Evolutionary conservation across 2,329 filamentous ascomycete genomes (phyloP).

Genomic region (Colletotrichum costaricense): DNA sequence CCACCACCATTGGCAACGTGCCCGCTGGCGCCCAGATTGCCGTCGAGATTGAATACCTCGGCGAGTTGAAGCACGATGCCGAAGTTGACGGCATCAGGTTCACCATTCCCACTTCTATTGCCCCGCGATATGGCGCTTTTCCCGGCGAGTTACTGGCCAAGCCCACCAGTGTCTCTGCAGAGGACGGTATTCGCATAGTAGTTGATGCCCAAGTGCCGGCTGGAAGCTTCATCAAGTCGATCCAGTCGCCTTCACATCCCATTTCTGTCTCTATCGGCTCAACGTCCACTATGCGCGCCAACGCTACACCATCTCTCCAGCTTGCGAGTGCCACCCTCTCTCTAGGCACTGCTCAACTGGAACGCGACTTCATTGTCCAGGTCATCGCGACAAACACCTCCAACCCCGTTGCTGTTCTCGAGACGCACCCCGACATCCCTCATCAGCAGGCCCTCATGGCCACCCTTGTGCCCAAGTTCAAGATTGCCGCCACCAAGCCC

Average conservation of each 20-base stretch:
- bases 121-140: constrained; percentile 71
- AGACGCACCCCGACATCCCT: constrained; percentile 70
- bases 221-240: constrained; percentile 66
- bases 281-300: constrained; percentile 55
- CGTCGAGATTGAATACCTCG: constrained; percentile 74
- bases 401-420: constrained; percentile 73
- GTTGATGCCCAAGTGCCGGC: constrained; percentile 59
- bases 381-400: constrained; percentile 70
- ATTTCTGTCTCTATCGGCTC: constrained; percentile 74
- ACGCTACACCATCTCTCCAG: constrained; percentile 62
- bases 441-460: constrained; percentile 76
- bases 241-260: constrained; percentile 76
- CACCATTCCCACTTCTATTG: constrained; percentile 75
- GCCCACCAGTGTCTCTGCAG: constrained; percentile 13
- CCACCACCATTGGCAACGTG: constrained; percentile 75
- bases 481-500: constrained; percentile 62
- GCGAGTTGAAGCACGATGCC: constrained; percentile 78
- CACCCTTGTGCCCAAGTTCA: constrained; percentile 77
- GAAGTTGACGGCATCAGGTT: constrained; percentile 75
- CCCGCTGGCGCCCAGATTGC: constrained; percentile 66
- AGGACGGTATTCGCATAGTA: constrained; percentile 40
- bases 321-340: constrained; percentile 72
- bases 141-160: constrained; percentile 48
- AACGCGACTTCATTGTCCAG: constrained; percentile 75
- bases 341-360: constrained; percentile 63